These are phyloP conservation scores for Euphorbia schlechtendalii DNA, from an alignment of 441 rosid genomes.

Conservation along the genomic window DNA sequence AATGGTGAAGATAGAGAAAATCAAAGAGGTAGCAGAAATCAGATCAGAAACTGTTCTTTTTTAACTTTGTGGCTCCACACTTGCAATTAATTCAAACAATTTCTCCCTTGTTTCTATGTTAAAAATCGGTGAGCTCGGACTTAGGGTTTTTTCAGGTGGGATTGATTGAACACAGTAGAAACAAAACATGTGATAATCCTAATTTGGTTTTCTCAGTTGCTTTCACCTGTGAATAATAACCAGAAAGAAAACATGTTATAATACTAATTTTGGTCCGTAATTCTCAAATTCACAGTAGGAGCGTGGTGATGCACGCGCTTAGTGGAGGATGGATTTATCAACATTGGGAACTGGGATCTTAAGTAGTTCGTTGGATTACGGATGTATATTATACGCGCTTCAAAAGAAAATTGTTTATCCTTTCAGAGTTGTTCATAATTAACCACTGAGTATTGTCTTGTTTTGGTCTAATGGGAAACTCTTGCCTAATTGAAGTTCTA, in stretches of 20 bases:
- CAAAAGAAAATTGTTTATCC: not conserved
- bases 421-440: not conserved
- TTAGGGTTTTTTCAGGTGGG: conserved; percentile 5
- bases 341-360: not conserved
- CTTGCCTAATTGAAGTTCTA: too few relatives aligned
- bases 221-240: too few relatives aligned
- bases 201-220: not conserved
- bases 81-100: not conserved
- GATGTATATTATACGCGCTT: not conserved
- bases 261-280: not conserved
- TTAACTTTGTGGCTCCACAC: not conserved
- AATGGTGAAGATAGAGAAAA: not conserved
- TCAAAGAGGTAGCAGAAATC: not conserved
- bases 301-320: not conserved
- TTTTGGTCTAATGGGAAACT: not conserved
- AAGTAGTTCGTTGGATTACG: not conserved
- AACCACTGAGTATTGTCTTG: not conserved
- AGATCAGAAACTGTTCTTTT: conserved; percentile 7
- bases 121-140: not conserved
- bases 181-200: not conserved
- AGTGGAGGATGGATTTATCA: not conserved
- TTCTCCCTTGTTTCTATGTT: not conserved
- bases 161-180: not conserved
- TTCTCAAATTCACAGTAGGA: not conserved
- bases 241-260: too few relatives aligned